Base-by-base conservation (phyloP, 2,329 filamentous ascomycete genomes). In the Aspergillus ibericus region DNA sequence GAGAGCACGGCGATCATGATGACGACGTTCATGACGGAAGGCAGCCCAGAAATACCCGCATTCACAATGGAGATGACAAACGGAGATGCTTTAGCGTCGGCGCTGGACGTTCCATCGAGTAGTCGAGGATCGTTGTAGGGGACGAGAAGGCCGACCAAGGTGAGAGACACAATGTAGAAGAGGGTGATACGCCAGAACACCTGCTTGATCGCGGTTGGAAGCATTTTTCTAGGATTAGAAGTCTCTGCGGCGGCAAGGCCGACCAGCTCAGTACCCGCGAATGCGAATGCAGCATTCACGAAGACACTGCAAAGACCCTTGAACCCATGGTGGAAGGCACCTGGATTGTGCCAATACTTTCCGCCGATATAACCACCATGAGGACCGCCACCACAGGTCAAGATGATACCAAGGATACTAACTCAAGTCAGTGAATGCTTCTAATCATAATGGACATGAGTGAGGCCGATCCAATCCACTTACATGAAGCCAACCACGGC, bases 151-250 rank as follows among this genome's bases (percentile, higher is more conserved):
- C 93, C 92, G 58, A 97, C 86, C 4, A 97, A 79, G 4, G 86
- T 86, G 10, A 97, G 82, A 0, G 90, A 90, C 34, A 96, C 86
- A 51, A 97, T 83, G 77, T 96, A 97, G 79, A 97, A 97, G 57
- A 96, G 82, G 3, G 87, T 86, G 70, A 96, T 96, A 69, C 93
- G 88, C 92, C 93, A 97, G 75, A 96, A 96, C 20, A 96, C 92
- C 73, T 96, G 92, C 78, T 96, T 96, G 68, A 96, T 87, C 12
- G 93, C 93, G 0, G 87, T 92, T 0, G 93, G 93, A 0, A 97
- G 81, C 1, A 89, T 90, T 71, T 95, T 84, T 58, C 79, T 76
- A 35, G 84, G 84, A 62, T 86, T 83, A 18, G 75, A 76, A 9
- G 83, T 83, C 70, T 86, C 84, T 20, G 84, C 84, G 38, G 84